A percentile compares a stretch with the other conserved stretches of the same genome.
phyloP scores from a whole-genome alignment of 768 basidiomycete species.

The Lyophyllum atratum region DNA sequence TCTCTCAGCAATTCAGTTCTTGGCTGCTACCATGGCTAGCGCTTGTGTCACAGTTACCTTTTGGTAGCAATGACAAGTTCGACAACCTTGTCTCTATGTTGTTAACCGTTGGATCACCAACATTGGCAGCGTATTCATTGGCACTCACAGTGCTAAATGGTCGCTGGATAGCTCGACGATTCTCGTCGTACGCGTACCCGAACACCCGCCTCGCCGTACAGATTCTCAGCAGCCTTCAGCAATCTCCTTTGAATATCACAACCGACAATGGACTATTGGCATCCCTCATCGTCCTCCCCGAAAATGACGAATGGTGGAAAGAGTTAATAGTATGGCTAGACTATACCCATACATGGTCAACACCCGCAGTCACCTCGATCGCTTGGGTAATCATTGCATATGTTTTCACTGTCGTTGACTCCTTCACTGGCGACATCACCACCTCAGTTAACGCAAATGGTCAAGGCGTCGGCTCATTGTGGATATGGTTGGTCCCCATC shows the following conservation, averaged over 20 bases:
- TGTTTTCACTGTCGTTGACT: constrained; percentile 37
- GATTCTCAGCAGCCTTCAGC: constrained; percentile 42
- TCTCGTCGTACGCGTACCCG: constrained; percentile 29
- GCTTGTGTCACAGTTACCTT: constrained; percentile 50
- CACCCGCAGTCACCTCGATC: constrained; percentile 39
- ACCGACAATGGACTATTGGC: constrained; percentile 29
- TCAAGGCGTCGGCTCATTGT: constrained; percentile 40
- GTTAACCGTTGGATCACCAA: constrained; percentile 45
- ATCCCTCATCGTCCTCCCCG: constrained; percentile 41
- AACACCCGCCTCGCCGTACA: constrained; percentile 31
- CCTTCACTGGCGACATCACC: constrained; percentile 26
- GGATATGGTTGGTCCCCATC: constrained; percentile 47
- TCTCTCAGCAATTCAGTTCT: constrained; percentile 40
- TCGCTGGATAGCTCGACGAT: constrained; percentile 40
- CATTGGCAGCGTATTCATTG: constrained; percentile 47
- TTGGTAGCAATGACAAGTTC: constrained; percentile 38
- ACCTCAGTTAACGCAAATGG: constrained; percentile 33
- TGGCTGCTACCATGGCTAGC: constrained; percentile 55
- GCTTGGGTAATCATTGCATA: constrained; percentile 48
- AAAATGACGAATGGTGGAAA: constrained; percentile 46
- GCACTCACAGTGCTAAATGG: constrained; percentile 42
- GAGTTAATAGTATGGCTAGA: constrained; percentile 33
- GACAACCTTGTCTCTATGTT: constrained; percentile 45
- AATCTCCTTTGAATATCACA: constrained; percentile 37
- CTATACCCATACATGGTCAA: constrained; percentile 37